These are phyloP conservation scores for Ustilago lituana DNA, from an alignment of 1,284 basidiomycete genomes.

Conservation along the genomic window DNA sequence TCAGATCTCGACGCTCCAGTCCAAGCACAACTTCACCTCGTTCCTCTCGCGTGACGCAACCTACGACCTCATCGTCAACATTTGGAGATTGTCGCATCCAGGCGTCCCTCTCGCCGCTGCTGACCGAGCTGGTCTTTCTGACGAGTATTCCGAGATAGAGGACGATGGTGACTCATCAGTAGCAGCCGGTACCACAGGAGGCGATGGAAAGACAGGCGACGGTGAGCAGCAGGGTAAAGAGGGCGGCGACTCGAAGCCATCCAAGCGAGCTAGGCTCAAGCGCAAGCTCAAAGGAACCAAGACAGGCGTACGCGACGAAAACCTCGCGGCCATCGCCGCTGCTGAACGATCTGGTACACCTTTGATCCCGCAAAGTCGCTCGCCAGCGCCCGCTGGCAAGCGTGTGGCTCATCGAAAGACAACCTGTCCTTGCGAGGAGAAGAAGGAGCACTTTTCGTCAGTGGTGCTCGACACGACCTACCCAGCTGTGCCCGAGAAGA, in stretches of 20 bases:
- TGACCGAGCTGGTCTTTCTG: constrained; percentile 58
- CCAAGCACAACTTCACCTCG: constrained; percentile 88
- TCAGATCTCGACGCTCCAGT: constrained; percentile 81
- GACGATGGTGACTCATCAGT: constrained; percentile 37
- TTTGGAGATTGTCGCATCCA: constrained; percentile 90
- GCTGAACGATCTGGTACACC: constrained; percentile 40
- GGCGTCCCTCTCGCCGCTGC: constrained; percentile 72
- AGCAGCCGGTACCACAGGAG: constrained; percentile 14
- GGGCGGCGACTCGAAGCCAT: constrained; percentile 35
- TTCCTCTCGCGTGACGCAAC: constrained; percentile 96
- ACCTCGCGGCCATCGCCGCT: constrained; percentile 42
- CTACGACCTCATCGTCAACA: constrained; percentile 93
- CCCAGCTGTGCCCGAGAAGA: constrained; percentile 90
- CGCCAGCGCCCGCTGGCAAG: constrained; percentile 41
- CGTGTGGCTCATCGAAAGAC: constrained; percentile 71
- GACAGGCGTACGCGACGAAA: constrained; percentile 45
- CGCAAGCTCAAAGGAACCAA: constrained; percentile 53
- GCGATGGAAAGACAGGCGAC: constrained; percentile 23
- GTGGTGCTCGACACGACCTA: constrained; percentile 80
- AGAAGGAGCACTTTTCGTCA: constrained; percentile 79
- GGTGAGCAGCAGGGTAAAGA: constrained; percentile 19
- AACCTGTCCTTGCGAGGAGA: constrained; percentile 78
- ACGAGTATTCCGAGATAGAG: constrained; percentile 48
- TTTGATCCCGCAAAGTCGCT: constrained; percentile 35
- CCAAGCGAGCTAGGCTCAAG: constrained; percentile 55